phyloP scores from a whole-genome alignment of 2,329 filamentous ascomycete species.

The Fusarium sp. region DNA sequence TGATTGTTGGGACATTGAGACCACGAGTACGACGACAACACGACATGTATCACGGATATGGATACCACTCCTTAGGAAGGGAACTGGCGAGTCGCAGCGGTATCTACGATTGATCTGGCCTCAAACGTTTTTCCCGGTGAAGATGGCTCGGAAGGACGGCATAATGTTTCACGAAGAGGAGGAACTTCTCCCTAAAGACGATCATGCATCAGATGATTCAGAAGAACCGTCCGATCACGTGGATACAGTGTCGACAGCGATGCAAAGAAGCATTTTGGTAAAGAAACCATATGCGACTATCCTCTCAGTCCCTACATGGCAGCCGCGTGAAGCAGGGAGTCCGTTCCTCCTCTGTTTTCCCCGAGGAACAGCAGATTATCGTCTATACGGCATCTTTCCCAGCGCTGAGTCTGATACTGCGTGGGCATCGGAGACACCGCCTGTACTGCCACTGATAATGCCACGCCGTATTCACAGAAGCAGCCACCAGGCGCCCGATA shows the following conservation, averaged over 20 bases:
- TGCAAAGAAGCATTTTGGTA: not conserved
- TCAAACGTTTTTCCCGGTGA: not conserved
- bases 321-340: not conserved
- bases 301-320: not conserved
- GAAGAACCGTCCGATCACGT: not conserved
- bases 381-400: not conserved
- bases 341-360: not conserved
- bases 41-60: not conserved
- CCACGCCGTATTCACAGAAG: not conserved
- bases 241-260: not conserved
- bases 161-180: not conserved
- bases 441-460: not conserved
- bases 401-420: fast-evolving
- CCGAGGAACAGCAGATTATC: not conserved
- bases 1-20: not conserved
- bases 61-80: not conserved
- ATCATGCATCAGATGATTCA: no score
- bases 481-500: not conserved
- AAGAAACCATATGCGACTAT: not conserved
- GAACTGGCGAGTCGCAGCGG: fast-evolving
- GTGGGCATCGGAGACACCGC: not conserved
- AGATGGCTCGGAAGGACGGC: not conserved
- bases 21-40: not conserved
- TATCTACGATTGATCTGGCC: not conserved
- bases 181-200: not conserved